These are phyloP conservation scores for Pseudocercospora pini-densiflorae DNA, from an alignment of 2,329 filamentous ascomycete species.

Conservation along the genomic window DNA sequence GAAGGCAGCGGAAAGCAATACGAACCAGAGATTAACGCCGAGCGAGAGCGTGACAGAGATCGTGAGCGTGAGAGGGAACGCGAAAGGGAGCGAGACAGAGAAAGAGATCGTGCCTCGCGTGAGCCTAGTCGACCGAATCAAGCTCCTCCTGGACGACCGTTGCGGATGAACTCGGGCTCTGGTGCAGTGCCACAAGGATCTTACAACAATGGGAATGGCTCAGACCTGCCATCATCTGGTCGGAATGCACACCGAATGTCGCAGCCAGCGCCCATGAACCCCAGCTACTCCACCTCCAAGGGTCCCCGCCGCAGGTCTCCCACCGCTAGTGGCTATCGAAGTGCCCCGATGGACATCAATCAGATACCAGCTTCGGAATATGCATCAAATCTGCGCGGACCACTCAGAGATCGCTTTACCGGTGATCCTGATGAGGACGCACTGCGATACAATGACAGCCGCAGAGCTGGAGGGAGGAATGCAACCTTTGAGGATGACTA, in stretches of 20 bases:
- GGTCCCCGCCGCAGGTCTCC: slow-evolving; percentile 31
- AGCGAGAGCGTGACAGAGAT: slow-evolving; percentile 23
- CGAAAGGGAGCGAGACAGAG: slow-evolving; percentile 25
- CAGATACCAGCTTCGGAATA: slow-evolving; percentile 33
- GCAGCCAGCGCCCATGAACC: slow-evolving; percentile 17
- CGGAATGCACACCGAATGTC: slow-evolving; percentile 27
- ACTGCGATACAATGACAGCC: slow-evolving; percentile 15
- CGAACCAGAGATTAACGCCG: slow-evolving; percentile 29
- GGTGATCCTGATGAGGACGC: slow-evolving; percentile 26
- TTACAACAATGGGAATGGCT: slow-evolving; percentile 18
- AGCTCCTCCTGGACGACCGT: slow-evolving; percentile 11
- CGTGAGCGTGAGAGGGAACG: slow-evolving; percentile 22
- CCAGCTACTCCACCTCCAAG: slow-evolving; percentile 24
- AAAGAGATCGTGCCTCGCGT: slow-evolving; percentile 18
- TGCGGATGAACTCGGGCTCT: slow-evolving; percentile 22
- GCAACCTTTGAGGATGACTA: slow-evolving; percentile 27
- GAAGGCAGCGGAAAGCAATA: slow-evolving; percentile 65
- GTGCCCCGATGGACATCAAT: slow-evolving; percentile 33
- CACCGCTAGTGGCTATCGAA: slow-evolving; percentile 29
- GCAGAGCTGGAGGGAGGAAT: slow-evolving; percentile 19
- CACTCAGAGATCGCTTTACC: slow-evolving; percentile 25
- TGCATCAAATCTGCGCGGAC: slow-evolving; percentile 34
- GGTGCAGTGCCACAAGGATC: slow-evolving; percentile 21
- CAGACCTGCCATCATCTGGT: slow-evolving; percentile 31
- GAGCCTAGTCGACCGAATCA: slow-evolving; percentile 24